Base-by-base conservation (phyloP, 1,139 yeast genomes). In the Chernovozyma sophiae-reginae region DNA sequence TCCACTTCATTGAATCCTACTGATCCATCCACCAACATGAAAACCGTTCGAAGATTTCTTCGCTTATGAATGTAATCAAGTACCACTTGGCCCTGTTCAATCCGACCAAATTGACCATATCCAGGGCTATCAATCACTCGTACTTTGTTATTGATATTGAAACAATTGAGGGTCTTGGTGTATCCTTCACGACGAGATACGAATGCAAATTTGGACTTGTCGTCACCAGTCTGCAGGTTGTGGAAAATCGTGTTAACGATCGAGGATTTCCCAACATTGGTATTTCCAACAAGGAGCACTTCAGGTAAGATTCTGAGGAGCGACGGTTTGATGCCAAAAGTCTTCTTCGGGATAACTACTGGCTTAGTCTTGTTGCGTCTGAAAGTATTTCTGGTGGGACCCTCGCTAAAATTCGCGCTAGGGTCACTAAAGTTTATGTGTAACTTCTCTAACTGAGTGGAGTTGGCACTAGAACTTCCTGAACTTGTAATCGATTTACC, bases 201-300 rank as follows among this genome's bases (percentile, higher is more conserved):
- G 46, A 56, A 73, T 3, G 86, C 86, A 44, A 68, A 62, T 36
- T 65, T 26, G 6, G 29, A 26, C 15, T 16, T 6, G 17, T 26
- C 17, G 12, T 6, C 18, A 6, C 11, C 29, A 8, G 29, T 7
- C 12, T 13, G 6, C 10, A 11, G 10, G 29, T 12, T 26, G 29
- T 26, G 29, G 52, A 48, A 74, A 52, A 81, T 45, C 14, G 73
- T 74, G 48, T 86, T 84, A 29, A 87, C 62, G 28, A 87, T 57
- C 0, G 94, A 78, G 0, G 95, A 85, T 53, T 87, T 87, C 0
- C 97, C 97, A 2, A 79, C 87, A 49, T 87, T 87, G 35, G 95
- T 82, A 45, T 86, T 75, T 0, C 96, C 96, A 36, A 87, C 52
- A 30, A 87, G 68, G 6, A 83, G 63, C 3, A 86, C 76, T 49